Conservation (phyloP, 768 basidiomycete genomes). For the Suillus spraguei region DNA sequence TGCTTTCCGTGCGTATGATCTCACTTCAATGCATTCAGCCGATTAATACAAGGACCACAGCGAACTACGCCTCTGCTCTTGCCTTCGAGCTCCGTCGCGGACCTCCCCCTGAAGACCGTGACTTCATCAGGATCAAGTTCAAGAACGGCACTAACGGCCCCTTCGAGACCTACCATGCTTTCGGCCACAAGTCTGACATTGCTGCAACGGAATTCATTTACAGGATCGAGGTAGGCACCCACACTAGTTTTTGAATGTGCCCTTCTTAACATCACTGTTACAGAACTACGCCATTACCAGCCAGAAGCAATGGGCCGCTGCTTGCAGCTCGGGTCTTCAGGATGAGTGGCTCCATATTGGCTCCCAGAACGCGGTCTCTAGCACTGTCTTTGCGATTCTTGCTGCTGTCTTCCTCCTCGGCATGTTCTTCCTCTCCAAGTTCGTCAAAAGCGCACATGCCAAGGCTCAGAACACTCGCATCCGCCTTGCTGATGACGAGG, state of each 20-base stretch:
- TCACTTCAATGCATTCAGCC: too few relatives aligned
- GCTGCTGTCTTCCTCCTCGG: slow-evolving; percentile 40
- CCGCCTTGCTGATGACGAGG: slow-evolving; percentile 41
- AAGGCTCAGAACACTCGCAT: slow-evolving; percentile 34
- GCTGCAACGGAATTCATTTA: slow-evolving; percentile 87
- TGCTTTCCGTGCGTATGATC: too few relatives aligned
- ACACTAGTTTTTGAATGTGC: not conserved
- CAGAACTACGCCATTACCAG: slow-evolving; percentile 49
- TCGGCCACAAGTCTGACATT: slow-evolving; percentile 75
- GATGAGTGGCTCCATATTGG: slow-evolving; percentile 36
- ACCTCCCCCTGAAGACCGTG: too few relatives aligned
- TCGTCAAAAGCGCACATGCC: slow-evolving; percentile 36
- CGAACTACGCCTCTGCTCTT: too few relatives aligned
- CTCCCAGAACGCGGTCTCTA: slow-evolving; percentile 32
- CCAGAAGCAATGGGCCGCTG: slow-evolving; percentile 46
- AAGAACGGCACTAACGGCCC: slow-evolving; percentile 72
- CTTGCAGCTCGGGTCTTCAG: slow-evolving; percentile 37
- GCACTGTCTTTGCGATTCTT: slow-evolving; percentile 35
- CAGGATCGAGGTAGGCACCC: slow-evolving; percentile 62
- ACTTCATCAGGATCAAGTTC: slow-evolving; percentile 85
- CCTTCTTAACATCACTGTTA: slow-evolving; percentile 1
- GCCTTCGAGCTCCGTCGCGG: too few relatives aligned
- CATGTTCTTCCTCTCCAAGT: slow-evolving; percentile 36
- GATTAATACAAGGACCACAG: too few relatives aligned
- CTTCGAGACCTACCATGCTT: slow-evolving; percentile 72